A percentile compares a stretch with the other conserved stretches of the same genome.
Conservation (phyloP, 495 filamentous ascomycete species). For the Aspergillus egyptiacus region DNA sequence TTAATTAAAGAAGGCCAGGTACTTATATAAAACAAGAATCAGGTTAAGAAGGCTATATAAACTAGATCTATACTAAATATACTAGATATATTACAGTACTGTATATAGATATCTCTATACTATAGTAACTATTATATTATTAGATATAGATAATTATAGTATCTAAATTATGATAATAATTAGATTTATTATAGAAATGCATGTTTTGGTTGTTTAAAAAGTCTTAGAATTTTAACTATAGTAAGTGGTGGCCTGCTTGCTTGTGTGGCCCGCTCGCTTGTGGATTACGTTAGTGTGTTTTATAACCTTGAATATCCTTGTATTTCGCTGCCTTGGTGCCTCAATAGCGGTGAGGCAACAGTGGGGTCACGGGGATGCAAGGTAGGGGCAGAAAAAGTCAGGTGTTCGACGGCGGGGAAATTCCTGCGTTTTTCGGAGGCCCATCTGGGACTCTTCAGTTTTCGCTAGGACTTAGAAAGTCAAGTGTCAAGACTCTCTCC, state of each 20-base stretch:
- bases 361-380: conserved; percentile 31
- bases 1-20: not conserved
- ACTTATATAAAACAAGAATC: not conserved
- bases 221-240: not conserved
- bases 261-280: too few species aligned
- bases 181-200: not conserved
- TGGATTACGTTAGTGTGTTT: conserved; percentile 1
- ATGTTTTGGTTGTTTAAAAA: not conserved
- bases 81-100: not conserved
- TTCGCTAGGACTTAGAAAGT: too few species aligned
- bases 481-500: not conserved
- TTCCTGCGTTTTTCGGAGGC: conserved; percentile 15
- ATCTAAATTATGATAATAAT: not conserved
- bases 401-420: conserved; percentile 18
- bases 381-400: conserved; percentile 25
- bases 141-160: not conserved
- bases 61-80: not conserved
- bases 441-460: conserved; percentile 5
- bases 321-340: conserved; percentile 2
- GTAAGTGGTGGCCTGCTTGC: not conserved
- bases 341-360: conserved; percentile 12
- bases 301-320: too few species aligned
- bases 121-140: not conserved
- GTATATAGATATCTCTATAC: not conserved
- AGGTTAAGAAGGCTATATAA: not conserved